A percentile compares a stretch with the other conserved stretches of the same genome.
Conservation (phyloP, 106 monocot species). For the Hemerocallis citrina region DNA sequence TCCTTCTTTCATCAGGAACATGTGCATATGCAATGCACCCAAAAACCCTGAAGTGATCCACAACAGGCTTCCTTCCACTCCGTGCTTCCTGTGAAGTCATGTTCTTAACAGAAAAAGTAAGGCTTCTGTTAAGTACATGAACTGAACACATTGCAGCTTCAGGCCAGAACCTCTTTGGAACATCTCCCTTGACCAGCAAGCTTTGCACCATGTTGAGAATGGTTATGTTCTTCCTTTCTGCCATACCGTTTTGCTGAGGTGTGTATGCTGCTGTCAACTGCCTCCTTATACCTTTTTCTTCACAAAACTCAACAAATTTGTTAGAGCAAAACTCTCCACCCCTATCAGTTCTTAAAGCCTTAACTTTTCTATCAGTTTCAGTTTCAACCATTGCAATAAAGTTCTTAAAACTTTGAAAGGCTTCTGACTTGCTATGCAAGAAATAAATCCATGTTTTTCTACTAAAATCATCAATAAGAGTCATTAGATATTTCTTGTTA, state of each 20-base stretch:
- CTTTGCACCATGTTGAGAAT: conserved; percentile 7
- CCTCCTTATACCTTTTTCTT: neutral
- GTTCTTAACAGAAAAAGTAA: neutral
- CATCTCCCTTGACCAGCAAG: neutral
- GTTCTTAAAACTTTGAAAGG: neutral
- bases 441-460: conserved; percentile 6
- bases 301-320: conserved; percentile 1
- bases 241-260: conserved; percentile 1
- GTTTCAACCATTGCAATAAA: conserved; percentile 4
- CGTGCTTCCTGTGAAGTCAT: conserved; percentile 1
- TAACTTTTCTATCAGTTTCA: neutral
- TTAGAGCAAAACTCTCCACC: conserved; percentile 1
- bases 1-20: neutral
- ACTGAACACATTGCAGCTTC: neutral
- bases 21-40: neutral
- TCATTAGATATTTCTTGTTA: neutral
- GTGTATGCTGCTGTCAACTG: neutral
- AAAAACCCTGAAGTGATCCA: neutral
- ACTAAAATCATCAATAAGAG: conserved; percentile 10
- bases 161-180: conserved; percentile 6
- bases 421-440: neutral
- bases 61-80: neutral
- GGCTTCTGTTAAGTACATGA: conserved; percentile 8
- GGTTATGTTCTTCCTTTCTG: neutral
- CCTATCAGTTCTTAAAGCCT: neutral